Conservation (phyloP, 2,329 filamentous ascomycete species). For the Penicillium sp. region DNA sequence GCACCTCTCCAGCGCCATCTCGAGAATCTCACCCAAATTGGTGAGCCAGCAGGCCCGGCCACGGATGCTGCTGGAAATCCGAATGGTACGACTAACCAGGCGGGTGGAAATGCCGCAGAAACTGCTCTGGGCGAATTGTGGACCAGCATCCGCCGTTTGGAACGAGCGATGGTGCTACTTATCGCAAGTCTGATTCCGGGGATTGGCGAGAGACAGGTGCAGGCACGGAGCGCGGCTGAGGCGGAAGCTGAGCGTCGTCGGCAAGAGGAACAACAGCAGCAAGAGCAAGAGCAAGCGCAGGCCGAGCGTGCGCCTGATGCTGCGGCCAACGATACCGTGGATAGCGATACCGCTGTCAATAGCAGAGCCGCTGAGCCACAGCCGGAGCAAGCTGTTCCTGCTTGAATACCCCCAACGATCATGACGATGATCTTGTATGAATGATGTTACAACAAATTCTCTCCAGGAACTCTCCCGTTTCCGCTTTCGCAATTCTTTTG, state of each 20-base stretch:
- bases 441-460: background rate
- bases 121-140: constrained; percentile 20
- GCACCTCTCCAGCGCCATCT: constrained; percentile 47
- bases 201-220: constrained; percentile 62
- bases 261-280: constrained; percentile 5
- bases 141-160: constrained; percentile 47
- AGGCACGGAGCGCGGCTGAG: constrained; percentile 56
- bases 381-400: background rate
- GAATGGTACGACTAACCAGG: constrained; percentile 2
- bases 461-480: background rate
- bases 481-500: background rate
- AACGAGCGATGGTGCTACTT: constrained; percentile 63
- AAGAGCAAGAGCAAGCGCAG: constrained; percentile 3
- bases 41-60: constrained; percentile 26
- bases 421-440: background rate
- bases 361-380: background rate
- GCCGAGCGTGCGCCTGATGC: background rate
- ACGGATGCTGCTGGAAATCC: constrained; percentile 8
- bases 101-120: constrained; percentile 5
- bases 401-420: background rate
- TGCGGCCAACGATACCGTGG: background rate
- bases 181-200: constrained; percentile 64
- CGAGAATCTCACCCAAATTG: constrained; percentile 44
- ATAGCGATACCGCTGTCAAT: background rate
- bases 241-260: constrained; percentile 33